Evolutionary conservation across 1,139 yeast species (phyloP), one percentile per base, ranked within the genome.

Genomic region (Magnusiomyces tetraspermus): DNA sequence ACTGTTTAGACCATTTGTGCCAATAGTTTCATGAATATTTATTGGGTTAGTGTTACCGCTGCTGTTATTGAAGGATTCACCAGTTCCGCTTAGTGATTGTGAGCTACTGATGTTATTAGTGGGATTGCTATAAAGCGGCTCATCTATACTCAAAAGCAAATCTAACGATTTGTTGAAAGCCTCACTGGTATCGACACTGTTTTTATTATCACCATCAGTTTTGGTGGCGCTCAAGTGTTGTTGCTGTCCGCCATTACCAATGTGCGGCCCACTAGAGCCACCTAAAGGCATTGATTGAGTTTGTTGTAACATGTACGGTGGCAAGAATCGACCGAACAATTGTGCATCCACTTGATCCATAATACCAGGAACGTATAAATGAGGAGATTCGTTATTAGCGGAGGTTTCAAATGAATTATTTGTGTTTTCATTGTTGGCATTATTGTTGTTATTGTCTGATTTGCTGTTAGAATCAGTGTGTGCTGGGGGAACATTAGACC

Each of bases 311-410:
- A 85, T 85, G 62, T 85, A 86, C 1, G 95, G 94, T 2, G 96
- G 96, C 52, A 87, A 66, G 60, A 84, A 82, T 50, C 85, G 73
- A 0, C 96, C 96, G 71, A 88, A 87, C 15, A 88, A 76, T 63
- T 86, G 92, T 56, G 87, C 79, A 66, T 88, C 96, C 48, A 87
- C 70, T 60, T 83, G 84, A 66, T 87, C 96, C 74, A 87, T 83
- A 21, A 85, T 83, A 3, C 95, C 94, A 1, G 92, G 88, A 55
- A 84, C 75, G 61, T 85, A 85, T 21, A 50, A 49, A 22, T 53
- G 56, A 1, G 55, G 58, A 1, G 55, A 51, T 40, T 37, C 49
- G 13, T 36, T 45, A 17, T 17, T 28, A 13, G n/a, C 36, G 10
- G 36, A 6, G 10, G 24, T 22, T 5, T 43, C 42, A 8, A 38